These are phyloP conservation scores for Chimonanthus praecox DNA, from an alignment of 164 flowering plant genomes.

Conservation along the genomic window DNA sequence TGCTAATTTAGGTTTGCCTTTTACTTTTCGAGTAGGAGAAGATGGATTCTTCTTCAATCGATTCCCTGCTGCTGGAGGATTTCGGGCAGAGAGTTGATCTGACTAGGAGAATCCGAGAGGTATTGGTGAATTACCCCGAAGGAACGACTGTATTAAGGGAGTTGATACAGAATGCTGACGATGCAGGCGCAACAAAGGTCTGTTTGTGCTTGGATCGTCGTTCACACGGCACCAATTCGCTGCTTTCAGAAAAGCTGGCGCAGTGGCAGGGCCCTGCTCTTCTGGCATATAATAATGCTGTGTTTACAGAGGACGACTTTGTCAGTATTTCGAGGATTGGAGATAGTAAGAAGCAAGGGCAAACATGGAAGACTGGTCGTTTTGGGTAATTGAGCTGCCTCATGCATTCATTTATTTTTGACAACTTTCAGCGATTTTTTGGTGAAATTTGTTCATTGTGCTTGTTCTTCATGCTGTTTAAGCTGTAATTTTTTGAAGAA, in stretches of 20 bases:
- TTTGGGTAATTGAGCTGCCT: slow-evolving; percentile 52
- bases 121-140: slow-evolving; percentile 83
- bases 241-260: slow-evolving; percentile 49
- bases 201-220: slow-evolving; percentile 83
- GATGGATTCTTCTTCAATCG: slow-evolving; percentile 22
- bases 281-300: slow-evolving; percentile 74
- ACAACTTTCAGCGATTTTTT: no score
- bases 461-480: no score
- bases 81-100: slow-evolving; percentile 98
- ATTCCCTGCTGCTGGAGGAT: slow-evolving; percentile 62
- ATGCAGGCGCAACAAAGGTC: slow-evolving; percentile 84
- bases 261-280: slow-evolving; percentile 92
- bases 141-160: slow-evolving; percentile 92
- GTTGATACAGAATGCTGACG: slow-evolving; percentile 94
- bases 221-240: slow-evolving; percentile 44
- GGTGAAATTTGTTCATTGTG: no score
- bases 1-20: neutral
- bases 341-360: slow-evolving; percentile 70
- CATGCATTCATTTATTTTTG: no score
- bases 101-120: slow-evolving; percentile 92
- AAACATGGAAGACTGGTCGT: slow-evolving; percentile 93
- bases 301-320: slow-evolving; percentile 86
- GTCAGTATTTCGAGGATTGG: slow-evolving; percentile 86
- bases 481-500: no score
- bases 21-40: neutral